Base-by-base conservation (phyloP, 2,329 filamentous ascomycete genomes). In the Pseudopyricularia javanii region DNA sequence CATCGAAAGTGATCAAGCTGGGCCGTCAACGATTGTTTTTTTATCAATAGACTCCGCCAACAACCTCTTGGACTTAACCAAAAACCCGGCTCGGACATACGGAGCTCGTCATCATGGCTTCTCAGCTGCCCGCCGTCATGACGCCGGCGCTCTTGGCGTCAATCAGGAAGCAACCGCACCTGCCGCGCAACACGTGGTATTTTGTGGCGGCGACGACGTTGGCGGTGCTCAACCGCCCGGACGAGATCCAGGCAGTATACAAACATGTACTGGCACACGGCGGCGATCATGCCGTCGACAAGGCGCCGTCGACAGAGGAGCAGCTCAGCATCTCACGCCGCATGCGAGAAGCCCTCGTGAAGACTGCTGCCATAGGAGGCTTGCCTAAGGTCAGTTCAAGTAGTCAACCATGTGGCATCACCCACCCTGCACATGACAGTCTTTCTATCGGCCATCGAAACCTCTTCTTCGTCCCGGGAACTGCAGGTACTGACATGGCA, bases 261-360 rank as follows among this genome's bases (percentile, higher is more conserved):
- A 61, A 62, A 4, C 63, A 73, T 58, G 72, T 69, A 1, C 57
- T 78, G 7, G 62, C 62, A 1, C 56, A 67, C 37, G 65, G 59
- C 2, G 58, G 58, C 7, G 50, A 56, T 9, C 48, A 50, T 4
- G 50, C 17, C 40, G 15, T 49, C 17, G 63, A 64, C 32, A 53
- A 50, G 3, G 58, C 56, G n/a, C 61, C 55, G 40, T 61, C 50
- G 49, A 52, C 59, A 9, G 65, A 68, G 14, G 70, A 73, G 54
- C 66, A 71, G 53, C 61, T 74, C 51, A 56, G 56, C n/a, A 70
- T 77, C 49, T 66, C 68, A 3, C 64, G 73, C 45, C 68, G 72
- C 45, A 69, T 75, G 55, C 63, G 75, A 22, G 74, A 79, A 59
- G 72, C 72, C 2, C 61, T 78, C 28, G 62, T 78, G 32, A 78